Conservation (phyloP, 2,329 filamentous ascomycete genomes). For the Dothideomycetes sp. region DNA sequence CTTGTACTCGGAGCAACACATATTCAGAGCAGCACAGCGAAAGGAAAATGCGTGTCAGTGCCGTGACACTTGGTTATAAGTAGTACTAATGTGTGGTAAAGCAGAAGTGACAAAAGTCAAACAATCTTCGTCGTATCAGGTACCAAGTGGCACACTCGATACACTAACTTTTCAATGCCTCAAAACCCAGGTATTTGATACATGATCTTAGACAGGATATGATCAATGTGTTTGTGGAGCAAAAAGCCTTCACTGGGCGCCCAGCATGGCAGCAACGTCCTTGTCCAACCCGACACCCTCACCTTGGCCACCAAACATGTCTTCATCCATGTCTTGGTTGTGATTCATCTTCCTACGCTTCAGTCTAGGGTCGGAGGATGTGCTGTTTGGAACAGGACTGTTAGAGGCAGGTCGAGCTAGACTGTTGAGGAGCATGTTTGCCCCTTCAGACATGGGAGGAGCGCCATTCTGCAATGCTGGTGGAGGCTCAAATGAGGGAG, state of each 20-base stretch:
- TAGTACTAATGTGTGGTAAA: too few species aligned
- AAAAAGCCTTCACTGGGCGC: slow-evolving; percentile 14
- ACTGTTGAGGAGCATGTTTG: slow-evolving; percentile 21
- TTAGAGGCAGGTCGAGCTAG: slow-evolving; percentile 20
- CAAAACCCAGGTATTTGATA: too few species aligned
- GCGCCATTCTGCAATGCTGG: slow-evolving; percentile 15
- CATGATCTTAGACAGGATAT: too few species aligned
- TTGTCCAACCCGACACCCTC: slow-evolving; percentile 15
- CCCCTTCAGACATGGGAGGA: slow-evolving; percentile 12
- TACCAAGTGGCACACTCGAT: too few species aligned
- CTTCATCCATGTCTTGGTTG: slow-evolving; percentile 22
- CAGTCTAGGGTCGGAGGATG: slow-evolving; percentile 24
- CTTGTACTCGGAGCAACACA: too few species aligned
- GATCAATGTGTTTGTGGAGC: too few species aligned
- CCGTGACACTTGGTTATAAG: too few species aligned
- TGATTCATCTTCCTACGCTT: slow-evolving; percentile 30
- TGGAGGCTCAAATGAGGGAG: slow-evolving; percentile 22
- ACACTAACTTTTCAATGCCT: too few species aligned
- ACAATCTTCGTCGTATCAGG: too few species aligned
- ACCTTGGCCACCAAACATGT: slow-evolving; percentile 21
- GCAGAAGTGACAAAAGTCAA: too few species aligned
- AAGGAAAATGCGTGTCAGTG: too few species aligned
- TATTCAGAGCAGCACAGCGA: too few species aligned
- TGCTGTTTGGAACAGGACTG: slow-evolving; percentile 7
- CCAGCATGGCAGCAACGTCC: slow-evolving; percentile 16